Percentiles rank a stretch among this genome's conserved stretches.
Conservation (phyloP, 1,284 basidiomycete genomes). For the Porodaedalea pini region DNA sequence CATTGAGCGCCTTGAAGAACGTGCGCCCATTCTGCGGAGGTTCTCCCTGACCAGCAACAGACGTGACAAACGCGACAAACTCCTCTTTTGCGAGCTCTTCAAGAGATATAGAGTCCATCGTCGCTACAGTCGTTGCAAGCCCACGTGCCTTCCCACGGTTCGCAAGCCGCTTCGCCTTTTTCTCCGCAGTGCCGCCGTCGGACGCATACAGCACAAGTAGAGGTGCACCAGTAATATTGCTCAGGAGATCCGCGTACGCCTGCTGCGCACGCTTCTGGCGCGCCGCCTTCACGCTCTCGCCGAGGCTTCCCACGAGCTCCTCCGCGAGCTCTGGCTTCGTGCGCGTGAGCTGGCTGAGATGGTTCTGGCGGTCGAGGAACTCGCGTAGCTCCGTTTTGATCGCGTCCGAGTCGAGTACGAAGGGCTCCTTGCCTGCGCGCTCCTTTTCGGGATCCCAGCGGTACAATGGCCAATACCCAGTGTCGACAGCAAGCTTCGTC, state of each 20-base stretch:
- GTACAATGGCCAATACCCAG: conserved; percentile 98
- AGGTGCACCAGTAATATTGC: conserved; percentile 86
- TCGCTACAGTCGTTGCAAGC: conserved; percentile 68
- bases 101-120: conserved; percentile 76
- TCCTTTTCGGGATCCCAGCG: conserved; percentile 93
- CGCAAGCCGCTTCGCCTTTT: conserved; percentile 87
- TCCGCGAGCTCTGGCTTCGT: conserved; percentile 78
- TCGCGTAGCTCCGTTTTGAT: conserved; percentile 93
- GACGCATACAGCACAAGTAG: conserved; percentile 89
- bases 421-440: conserved; percentile 73
- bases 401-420: conserved; percentile 89
- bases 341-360: conserved; percentile 87
- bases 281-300: conserved; percentile 80
- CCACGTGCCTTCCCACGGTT: conserved; percentile 85
- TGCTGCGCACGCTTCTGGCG: conserved; percentile 82
- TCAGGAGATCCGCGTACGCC: conserved; percentile 84
- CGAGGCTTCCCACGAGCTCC: conserved; percentile 83
- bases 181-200: conserved; percentile 94
- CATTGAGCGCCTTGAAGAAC: conserved; percentile 84
- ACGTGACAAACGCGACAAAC: conserved; percentile 86
- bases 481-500: conserved; percentile 95
- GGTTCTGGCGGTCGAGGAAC: conserved; percentile 96
- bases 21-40: conserved; percentile 94
- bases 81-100: conserved; percentile 74
- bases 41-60: conserved; percentile 98